Evolutionary conservation across 2,329 filamentous ascomycete species (phyloP).

Genomic region (Colletotrichum ledebouriae): DNA sequence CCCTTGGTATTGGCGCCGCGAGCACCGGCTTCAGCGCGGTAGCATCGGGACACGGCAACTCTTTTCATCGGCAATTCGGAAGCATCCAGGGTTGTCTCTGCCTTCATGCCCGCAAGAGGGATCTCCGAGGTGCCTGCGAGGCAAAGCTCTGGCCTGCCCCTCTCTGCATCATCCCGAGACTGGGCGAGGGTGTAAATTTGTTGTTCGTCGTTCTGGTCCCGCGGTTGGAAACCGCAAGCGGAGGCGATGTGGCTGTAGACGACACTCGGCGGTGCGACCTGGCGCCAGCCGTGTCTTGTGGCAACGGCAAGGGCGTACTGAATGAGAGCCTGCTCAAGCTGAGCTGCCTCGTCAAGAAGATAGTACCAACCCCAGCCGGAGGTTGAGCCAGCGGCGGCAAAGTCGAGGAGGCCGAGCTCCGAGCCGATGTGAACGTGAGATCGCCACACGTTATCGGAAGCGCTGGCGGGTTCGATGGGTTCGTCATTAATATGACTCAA

Average conservation of each 20-base stretch:
- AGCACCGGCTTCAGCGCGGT: constrained; percentile 93
- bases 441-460: constrained; percentile 66
- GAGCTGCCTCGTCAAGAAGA: constrained; percentile 88
- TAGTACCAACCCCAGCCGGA: constrained; percentile 99
- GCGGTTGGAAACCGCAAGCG: constrained; percentile 94
- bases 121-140: constrained; percentile 95
- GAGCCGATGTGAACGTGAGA: constrained; percentile 90
- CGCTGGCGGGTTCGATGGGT: constrained; percentile 55
- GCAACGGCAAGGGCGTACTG: constrained; percentile 86
- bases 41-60: constrained; percentile 91
- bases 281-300: constrained; percentile 80
- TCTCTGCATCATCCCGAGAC: constrained; percentile 69
- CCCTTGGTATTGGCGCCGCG: constrained; percentile 93
- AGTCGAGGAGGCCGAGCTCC: constrained; percentile 91
- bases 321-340: constrained; percentile 94
- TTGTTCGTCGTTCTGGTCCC: constrained; percentile 90
- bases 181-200: constrained; percentile 89
- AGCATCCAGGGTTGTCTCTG: constrained; percentile 76
- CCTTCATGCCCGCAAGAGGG: constrained; percentile 90
- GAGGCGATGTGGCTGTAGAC: constrained; percentile 92
- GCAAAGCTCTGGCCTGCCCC: constrained; percentile 76
- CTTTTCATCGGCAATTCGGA: constrained; percentile 80
- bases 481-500: constrained; percentile 85
- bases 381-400: constrained; percentile 82
- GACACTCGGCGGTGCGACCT: constrained; percentile 87